Evolutionary conservation across 2,329 filamentous ascomycete species (phyloP), one percentile per base, ranked within the genome.

Genomic region (Hypoxylon sp.): DNA sequence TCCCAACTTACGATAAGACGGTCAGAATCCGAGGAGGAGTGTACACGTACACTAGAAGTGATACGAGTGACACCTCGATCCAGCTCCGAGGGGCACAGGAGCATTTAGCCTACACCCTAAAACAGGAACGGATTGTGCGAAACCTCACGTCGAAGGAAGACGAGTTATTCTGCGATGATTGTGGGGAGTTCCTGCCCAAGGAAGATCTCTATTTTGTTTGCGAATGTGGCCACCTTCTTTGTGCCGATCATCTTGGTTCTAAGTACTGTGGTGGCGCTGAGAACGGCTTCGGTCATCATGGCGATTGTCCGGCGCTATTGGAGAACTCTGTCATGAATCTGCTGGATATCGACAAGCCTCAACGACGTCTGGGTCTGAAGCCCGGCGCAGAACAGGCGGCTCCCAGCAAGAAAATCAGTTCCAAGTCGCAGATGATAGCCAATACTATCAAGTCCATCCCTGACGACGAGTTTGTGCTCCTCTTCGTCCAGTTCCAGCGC

Each of bases 401-500:
- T 48, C 65, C 47, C 3, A 31, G 19, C 39, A 2, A 5, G 3
- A 22, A n/a, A 19, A 59, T 65, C 4, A 77, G 75, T 37, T 68
- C 72, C 14, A 79, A 79, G 52, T 56, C 74, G 1, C 31, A 52
- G n/a, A 64, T 63, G 22, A 72, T 78, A 14, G 42, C 68, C 4
- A 48, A 70, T 1, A 55, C 47, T 3, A 72, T 78, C 24, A 42
- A 60, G 1, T 1, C 24, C 0, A 67, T 74, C 2, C 67, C 73
- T 0, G 2, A 48, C 0, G 54, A 65, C 5, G 75, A 78, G 1
- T 65, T 70, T 10, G 75, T 79, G 4, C 67, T 84, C 2, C 56
- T 84, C 4, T 84, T 84, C 64, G 78, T 76, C 1, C 80, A 82
- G 53, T 79, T 78, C 54, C 37, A 73, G 0, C 52, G 60, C 10